A percentile compares a stretch with the other conserved stretches of the same genome.
These are phyloP conservation scores for Solanum sitiens DNA, from an alignment of 257 asterid species.

Conservation along the genomic window DNA sequence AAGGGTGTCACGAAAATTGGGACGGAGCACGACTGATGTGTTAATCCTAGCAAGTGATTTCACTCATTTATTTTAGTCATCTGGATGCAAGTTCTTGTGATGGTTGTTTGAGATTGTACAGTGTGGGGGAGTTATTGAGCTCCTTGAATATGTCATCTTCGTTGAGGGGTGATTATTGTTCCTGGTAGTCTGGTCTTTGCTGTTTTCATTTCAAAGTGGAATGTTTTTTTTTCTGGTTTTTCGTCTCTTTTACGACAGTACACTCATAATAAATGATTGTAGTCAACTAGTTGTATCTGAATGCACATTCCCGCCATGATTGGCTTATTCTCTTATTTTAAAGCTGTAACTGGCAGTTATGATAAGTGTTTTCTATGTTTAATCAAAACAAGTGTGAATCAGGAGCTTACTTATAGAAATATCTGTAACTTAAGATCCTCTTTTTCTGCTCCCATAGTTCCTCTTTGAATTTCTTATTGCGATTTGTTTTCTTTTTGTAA, in stretches of 20 bases:
- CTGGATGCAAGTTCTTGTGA: not conserved
- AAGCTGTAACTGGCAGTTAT: not conserved
- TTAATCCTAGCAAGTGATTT: not conserved
- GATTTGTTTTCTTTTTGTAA: constrained; percentile 12
- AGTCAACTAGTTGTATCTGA: not conserved
- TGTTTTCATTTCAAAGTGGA: not conserved
- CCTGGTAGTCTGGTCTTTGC: not conserved
- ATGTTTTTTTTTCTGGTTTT: not conserved
- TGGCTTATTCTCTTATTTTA: not conserved
- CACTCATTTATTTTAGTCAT: not conserved
- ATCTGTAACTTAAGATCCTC: not conserved
- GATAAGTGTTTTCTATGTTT: not conserved
- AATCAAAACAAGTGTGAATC: not conserved
- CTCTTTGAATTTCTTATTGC: not conserved
- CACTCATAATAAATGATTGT: not conserved
- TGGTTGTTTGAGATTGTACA: not conserved
- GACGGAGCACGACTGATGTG: not conserved
- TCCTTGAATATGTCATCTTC: not conserved
- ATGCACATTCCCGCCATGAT: not conserved
- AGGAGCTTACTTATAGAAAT: not conserved
- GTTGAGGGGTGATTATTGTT: not conserved
- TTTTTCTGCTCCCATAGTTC: not conserved
- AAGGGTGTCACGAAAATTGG: not conserved
- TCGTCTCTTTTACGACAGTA: not conserved
- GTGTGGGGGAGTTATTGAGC: not conserved